phyloP scores from a whole-genome alignment of 768 basidiomycete genomes.

The Suillus decipiens region DNA sequence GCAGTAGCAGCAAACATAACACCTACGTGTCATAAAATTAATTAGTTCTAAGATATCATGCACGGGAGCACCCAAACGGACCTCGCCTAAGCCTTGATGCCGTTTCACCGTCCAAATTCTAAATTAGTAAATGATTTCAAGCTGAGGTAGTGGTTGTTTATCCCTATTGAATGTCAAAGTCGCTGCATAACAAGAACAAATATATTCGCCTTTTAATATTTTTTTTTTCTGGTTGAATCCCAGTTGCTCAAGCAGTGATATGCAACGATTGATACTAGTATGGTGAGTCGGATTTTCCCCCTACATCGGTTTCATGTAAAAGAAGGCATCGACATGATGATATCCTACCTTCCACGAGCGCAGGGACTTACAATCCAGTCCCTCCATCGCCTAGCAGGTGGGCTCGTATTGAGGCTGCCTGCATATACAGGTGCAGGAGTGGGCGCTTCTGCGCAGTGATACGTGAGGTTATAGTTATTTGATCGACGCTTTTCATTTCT shows the following conservation, averaged over 20 bases:
- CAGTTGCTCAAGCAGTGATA: background rate
- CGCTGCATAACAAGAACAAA: conserved; percentile 26
- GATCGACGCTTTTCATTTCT: conserved; percentile 17
- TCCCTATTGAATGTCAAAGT: conserved; percentile 24
- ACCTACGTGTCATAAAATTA: background rate
- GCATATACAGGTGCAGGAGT: conserved; percentile 37
- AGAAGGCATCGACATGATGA: conserved; percentile 27
- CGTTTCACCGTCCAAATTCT: background rate
- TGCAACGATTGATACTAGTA: background rate
- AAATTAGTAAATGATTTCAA: background rate
- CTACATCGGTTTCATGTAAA: background rate
- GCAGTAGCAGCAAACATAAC: background rate
- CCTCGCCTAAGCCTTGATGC: background rate
- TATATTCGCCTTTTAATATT: conserved; percentile 5
- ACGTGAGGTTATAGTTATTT: conserved; percentile 40
- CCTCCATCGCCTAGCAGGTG: conserved; percentile 36
- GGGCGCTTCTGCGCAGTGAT: conserved; percentile 37
- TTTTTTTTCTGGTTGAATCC: conserved; percentile 10
- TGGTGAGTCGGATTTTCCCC: conserved; percentile 12
- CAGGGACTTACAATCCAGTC: conserved; percentile 36
- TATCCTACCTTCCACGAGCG: conserved; percentile 31
- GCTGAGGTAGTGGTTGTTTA: conserved; percentile 28
- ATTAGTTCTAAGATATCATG: background rate
- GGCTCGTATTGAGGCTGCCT: conserved; percentile 36
- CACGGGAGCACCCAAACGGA: background rate